Base-by-base conservation (phyloP, 2,329 filamentous ascomycete genomes). In the Aspergillus pseudonomiae region DNA sequence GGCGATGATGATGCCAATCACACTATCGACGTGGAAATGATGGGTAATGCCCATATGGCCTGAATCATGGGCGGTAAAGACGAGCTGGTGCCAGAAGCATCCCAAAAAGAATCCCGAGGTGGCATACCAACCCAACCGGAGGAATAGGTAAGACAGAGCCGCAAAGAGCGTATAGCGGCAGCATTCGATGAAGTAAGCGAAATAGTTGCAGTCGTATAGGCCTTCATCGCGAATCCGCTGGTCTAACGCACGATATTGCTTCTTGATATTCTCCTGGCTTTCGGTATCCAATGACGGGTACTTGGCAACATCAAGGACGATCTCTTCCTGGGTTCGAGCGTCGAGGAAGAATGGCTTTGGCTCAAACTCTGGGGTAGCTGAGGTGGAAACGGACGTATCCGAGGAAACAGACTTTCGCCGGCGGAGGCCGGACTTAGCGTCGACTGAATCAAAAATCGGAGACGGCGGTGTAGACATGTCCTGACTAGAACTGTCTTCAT, bases 21-120 rank as follows among this genome's bases (percentile, higher is more conserved):
- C 84, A 1, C 90, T 91, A 77, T 99, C 95, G 43, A 88, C 79
- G 57, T 91, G 89, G 76, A 94, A 98, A 75, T 90, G 85, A 78
- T 98, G 94, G 2, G 95, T 99, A 71, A 99, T 97, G 68, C 92
- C 95, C 91, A 97, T 96, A 78, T 99, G 95, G 7, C 93, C 94
- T 57, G 94, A 92, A 82, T 99, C 95, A 78, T 99, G 95, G 65
- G 92, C 95, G 1, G 90, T 90, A 75, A 99, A 99, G 58, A 94
- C 91, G 32, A 98, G 85, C 76, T 98, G 95, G 74, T 98, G 95
- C 94, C 95, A 98, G 73, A 96, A 86, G 66, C 87, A 84, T 24
- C 94, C 95, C 3, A 98, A 83, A 69, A 89, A 93, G 56, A 91
- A 76, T 1, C 88, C 93, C 62, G 91, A 92, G 2, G 86, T 80